Base-by-base conservation (phyloP, 192 early-diverging fungal genomes). In the Endogone sp. region DNA sequence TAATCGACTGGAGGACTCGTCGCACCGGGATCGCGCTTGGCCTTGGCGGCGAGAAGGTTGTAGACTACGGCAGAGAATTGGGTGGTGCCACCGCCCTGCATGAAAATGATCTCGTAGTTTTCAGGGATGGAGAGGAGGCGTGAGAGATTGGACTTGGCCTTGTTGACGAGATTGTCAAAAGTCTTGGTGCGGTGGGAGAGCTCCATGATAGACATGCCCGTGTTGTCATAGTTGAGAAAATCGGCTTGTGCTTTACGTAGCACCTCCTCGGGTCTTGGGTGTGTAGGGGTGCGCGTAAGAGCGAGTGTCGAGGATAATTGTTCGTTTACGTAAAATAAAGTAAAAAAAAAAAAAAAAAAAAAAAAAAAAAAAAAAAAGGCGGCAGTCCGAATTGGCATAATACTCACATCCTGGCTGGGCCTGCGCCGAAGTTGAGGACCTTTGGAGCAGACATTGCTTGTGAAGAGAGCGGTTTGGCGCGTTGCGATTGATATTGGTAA, bases 31-130 rank as follows among this genome's bases (percentile, higher is more conserved):
- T 82, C 20, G 60, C 23, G 56, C 70, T 72, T 29, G 37, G 58
- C 68, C 32, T 78, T 83, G 76, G 84, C 81, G 0, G 89, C 93
- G 28, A 96, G 73, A 66, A 99, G 80, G 73, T 99, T 99, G 74
- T 94, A 93, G 31, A 94, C 90, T 2, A 95, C 75, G 2, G 93
- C 87, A 0, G 95, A 88, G 81, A 99, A 99, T 81, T 94, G 93
- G 10, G 94, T 89, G 27, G 93, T 91, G 3, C 92, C 96, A 29
- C 97, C 97, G 60, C 95, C 97, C 79, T 98, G 97, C 88, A 97
- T 88, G 74, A 97, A 98, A 59, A 96, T 63, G 31, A 99, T 85
- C 55, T 88, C 84, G 83, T 99, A 96, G 85, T 95, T 93, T 66
- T 84, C 82, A 28, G 96, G 96, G 56, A 99, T 84, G n/a, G 82